Conservation (phyloP, 2,329 filamentous ascomycete species). For the Fusarium musae region DNA sequence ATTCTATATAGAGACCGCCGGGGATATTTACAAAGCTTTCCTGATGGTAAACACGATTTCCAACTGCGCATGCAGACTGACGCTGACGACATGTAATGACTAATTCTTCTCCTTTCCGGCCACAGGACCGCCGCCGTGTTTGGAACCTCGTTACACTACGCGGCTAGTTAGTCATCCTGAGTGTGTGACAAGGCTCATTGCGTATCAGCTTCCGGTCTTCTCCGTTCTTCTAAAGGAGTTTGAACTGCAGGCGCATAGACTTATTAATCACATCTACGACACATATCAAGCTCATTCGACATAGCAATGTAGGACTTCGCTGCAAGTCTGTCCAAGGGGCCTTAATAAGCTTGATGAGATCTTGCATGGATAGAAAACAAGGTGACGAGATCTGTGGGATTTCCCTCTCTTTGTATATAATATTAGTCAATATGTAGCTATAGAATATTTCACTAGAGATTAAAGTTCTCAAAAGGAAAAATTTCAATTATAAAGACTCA, state of each 20-base stretch:
- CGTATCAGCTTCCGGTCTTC: background rate
- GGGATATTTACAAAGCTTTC: background rate
- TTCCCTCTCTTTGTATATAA: background rate
- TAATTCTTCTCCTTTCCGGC: background rate
- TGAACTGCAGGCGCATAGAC: rapidly evolving
- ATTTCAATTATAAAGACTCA: background rate
- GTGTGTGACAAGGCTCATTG: background rate
- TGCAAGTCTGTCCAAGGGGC: background rate
- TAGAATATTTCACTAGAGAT: rapidly evolving
- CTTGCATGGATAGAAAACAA: background rate
- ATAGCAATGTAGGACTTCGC: background rate
- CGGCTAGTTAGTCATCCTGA: background rate
- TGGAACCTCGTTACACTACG: background rate
- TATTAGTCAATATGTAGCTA: rapidly evolving
- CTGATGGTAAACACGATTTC: background rate
- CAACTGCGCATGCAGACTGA: background rate
- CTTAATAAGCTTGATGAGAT: background rate
- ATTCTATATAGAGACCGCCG: background rate
- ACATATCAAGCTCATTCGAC: background rate
- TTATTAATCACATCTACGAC: background rate
- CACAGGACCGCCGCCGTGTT: background rate
- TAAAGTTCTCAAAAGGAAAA: rapidly evolving
- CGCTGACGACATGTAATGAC: background rate
- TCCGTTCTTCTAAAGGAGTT: background rate
- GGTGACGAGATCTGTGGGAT: background rate